Evolutionary conservation across 176 grass and related monocot species (phyloP), one percentile per base, ranked within the genome.

Genomic region (Luzula sylvatica): DNA sequence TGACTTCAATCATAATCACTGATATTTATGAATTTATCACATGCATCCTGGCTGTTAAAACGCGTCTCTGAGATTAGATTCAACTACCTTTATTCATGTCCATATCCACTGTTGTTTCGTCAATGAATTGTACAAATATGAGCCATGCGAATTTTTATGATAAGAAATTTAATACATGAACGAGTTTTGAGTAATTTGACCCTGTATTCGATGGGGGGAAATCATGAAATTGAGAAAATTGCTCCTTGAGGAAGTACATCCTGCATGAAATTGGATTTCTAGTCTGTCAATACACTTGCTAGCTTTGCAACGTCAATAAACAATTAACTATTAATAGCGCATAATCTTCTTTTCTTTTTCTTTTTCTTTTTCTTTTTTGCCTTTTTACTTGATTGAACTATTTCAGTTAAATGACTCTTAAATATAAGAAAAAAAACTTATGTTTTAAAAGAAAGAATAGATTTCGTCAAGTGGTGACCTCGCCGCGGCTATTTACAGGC

Each of bases 1-100:
- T 28, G 38, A 62, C 58, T 14, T 24, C n/a, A n/a, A 16, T 57
- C 58, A 56, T 26, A 46, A 43, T 44, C 9, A 43, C 46, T 20
- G 24, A 19, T 20, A 20, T 26, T 58, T 41, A 23, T n/a, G n/a
- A n/a, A n/a, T n/a, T n/a, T n/a, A n/a, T n/a, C n/a, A n/a, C n/a
- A n/a, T 42, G 11, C 23, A 69, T 70, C 77, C 72, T 70, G 58
- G 78, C 83, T 87, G 83, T 78, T 61, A 74, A 87, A 78, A 76
- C 78, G 83, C 83, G 83, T 82, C 21, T 15, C 59, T 3, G 18
- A 58, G 43, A 65, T 56, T 72, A 38, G 20, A 28, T 15, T 28
- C 11, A 56, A 23, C 51, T 51, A 79, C 20, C 40, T 65, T 23
- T 20, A 43, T 42, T 56, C 27, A 12, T 26, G 8, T 53, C 32